phyloP scores from a whole-genome alignment of 2,329 filamentous ascomycete species.

The Fusarium coffeatum region DNA sequence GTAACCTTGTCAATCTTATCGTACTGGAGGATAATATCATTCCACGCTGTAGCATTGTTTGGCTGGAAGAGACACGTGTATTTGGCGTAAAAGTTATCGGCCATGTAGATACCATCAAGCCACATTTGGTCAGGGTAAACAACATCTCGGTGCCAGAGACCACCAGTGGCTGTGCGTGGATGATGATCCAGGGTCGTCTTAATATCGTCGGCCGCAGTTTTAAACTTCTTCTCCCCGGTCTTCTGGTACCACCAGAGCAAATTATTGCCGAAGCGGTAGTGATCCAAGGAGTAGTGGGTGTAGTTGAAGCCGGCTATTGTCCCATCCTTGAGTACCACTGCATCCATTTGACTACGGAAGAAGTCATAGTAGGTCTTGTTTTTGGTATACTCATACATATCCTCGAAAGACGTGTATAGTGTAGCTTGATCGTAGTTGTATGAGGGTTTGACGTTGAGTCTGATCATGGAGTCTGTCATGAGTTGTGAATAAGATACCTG shows the following conservation, averaged over 20 bases:
- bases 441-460: constrained; percentile 52
- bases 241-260: constrained; percentile 61
- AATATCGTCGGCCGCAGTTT: constrained; percentile 59
- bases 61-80: constrained; percentile 53
- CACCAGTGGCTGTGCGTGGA: constrained; percentile 61
- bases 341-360: constrained; percentile 59
- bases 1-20: constrained; percentile 58
- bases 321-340: constrained; percentile 57
- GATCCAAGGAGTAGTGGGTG: constrained; percentile 61
- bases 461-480: constrained; percentile 62
- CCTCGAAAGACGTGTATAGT: constrained; percentile 61
- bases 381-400: constrained; percentile 56
- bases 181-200: constrained; percentile 59
- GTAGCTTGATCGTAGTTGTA: constrained; percentile 59
- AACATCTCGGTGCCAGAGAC: constrained; percentile 63
- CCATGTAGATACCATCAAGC: constrained; percentile 67
- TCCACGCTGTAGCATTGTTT: constrained; percentile 54
- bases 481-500: constrained; percentile 46
- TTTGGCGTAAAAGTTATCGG: constrained; percentile 56
- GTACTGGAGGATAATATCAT: constrained; percentile 59
- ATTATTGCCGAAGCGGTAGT: constrained; percentile 65
- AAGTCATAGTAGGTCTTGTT: constrained; percentile 58
- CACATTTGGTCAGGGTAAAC: constrained; percentile 66
- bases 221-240: constrained; percentile 60
- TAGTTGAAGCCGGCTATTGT: constrained; percentile 60